These are phyloP conservation scores for Thraustotheca clavata DNA, from an alignment of 352 stramenopile species.

Conservation along the genomic window DNA sequence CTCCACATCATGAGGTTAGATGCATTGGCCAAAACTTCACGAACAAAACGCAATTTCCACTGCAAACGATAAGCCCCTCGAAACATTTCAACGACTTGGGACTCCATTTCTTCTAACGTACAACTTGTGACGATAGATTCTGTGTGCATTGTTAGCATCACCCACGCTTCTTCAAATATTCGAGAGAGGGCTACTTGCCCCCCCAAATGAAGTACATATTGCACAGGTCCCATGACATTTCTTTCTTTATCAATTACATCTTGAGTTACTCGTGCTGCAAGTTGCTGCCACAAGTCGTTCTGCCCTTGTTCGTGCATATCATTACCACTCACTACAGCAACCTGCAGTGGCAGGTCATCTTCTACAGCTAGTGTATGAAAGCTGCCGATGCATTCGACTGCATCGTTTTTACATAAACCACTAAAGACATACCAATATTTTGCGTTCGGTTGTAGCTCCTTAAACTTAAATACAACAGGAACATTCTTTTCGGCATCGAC, in stretches of 20 bases:
- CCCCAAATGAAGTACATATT: constrained; percentile 55
- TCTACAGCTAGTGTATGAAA: constrained; percentile 45
- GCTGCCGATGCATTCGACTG: constrained; percentile 23
- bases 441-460: constrained; percentile 38
- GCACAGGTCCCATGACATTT: neutral
- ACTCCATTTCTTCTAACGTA: constrained; percentile 41
- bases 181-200: constrained; percentile 53
- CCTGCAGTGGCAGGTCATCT: constrained; percentile 24
- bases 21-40: constrained; percentile 45
- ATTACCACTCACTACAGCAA: constrained; percentile 41
- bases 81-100: constrained; percentile 38
- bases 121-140: constrained; percentile 21
- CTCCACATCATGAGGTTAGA: constrained; percentile 82
- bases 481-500: constrained; percentile 25
- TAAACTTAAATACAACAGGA: constrained; percentile 37
- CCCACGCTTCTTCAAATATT: constrained; percentile 63
- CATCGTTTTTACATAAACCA: constrained; percentile 38
- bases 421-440: constrained; percentile 53
- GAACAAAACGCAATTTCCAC: constrained; percentile 46
- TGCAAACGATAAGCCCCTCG: constrained; percentile 57
- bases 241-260: neutral
- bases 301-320: constrained; percentile 39
- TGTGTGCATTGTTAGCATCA: constrained; percentile 47
- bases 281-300: constrained; percentile 36
- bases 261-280: constrained; percentile 31